Base-by-base conservation (phyloP, 768 basidiomycete species). In the Tricholoma sp. region DNA sequence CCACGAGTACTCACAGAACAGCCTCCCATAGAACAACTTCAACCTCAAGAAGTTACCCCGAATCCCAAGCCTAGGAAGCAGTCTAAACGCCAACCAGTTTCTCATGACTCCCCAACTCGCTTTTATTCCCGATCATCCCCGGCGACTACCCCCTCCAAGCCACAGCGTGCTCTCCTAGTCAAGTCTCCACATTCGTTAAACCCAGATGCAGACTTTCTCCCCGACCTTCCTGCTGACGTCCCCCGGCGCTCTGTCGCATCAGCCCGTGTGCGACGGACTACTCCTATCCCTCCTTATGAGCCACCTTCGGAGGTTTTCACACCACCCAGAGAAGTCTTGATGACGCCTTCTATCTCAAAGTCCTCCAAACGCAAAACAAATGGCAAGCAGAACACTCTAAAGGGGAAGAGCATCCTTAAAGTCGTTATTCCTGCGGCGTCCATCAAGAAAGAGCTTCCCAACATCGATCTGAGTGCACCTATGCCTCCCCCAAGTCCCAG, bases 401-500 rank as follows among this genome's bases (percentile, higher is more conserved):
- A 61, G 18, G 49, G 61, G 1, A 54, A 63, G 3, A 54, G 67
- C 18, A 45, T 54, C 28, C 53, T 59, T 67, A 70, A 63, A 32
- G 52, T 64, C 44, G 13, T 59, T 31, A 41, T 44, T 18, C 52
- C 52, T 20, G 15, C 47, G 4, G 15, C 47, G 5, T 49, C 31
- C 28, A 63, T 83, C 56, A 91, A 91, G 76, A 80, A 73, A 55
- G 88, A 91, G 62, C 77, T 80, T 4, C 88, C 88, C 0, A 80
- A 81, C 15, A 73, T 89, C 59, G 81, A 88, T 62, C 69, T 87
- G 29, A 76, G 66, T 49, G 74, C 65, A 12, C 84, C 84, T 4
- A 76, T 83, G 62, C 83, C 86, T 7, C 90, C 89, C 0, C 75
- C 87, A 0, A 88, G 86, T 53, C 89, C 89, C 2, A 81, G 81